Base-by-base conservation (phyloP, 1,284 basidiomycete genomes). In the Fomitopsis schrenkii region DNA sequence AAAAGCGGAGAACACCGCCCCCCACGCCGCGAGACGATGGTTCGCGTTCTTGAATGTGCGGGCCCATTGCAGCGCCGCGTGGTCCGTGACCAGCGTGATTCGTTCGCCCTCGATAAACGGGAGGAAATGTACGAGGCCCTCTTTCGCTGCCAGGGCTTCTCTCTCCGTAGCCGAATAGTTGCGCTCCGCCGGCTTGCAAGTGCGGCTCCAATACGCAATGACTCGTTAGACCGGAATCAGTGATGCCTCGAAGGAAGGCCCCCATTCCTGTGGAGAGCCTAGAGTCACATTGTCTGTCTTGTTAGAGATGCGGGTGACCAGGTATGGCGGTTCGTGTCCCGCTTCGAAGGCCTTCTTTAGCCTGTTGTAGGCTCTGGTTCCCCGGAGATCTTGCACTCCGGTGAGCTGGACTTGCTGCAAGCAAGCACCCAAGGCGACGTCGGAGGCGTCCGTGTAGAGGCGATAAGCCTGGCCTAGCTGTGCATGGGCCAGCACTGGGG, bases 371-470 rank as follows among this genome's bases (percentile, higher is more conserved):
- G 63, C 55, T 36, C 64, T 63, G 0, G 77, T 80, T 0, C 75
- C 76, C 52, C 69, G 67, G 17, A 80, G 60, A 55, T 79, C 78
- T 2, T 50, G 9, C 0, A 79, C 59, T n/a, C 8, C 5, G 5
- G 80, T 76, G 0, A 71, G 69, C 40, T 75, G 68, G 8, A 74
- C 63, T 61, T 72, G 75, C 56, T 76, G 74, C 2, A 76, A 64
- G 22, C 65, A 65, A 75, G 0, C 75, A 55, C 1, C 70, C n/a
- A n/a, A n/a, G n/a, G n/a, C n/a, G n/a, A n/a, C n/a, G n/a, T n/a
- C n/a, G n/a, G n/a, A n/a, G n/a, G n/a, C n/a, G n/a, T n/a, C n/a
- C n/a, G n/a, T n/a, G n/a, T n/a, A n/a, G n/a, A n/a, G n/a, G n/a
- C n/a, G 62, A 44, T 73, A 75, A 0, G 68, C 68, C n/a, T 44